Evolutionary conservation across 164 flowering plant species (phyloP).

Genomic region (Paratinospora sagittata): DNA sequence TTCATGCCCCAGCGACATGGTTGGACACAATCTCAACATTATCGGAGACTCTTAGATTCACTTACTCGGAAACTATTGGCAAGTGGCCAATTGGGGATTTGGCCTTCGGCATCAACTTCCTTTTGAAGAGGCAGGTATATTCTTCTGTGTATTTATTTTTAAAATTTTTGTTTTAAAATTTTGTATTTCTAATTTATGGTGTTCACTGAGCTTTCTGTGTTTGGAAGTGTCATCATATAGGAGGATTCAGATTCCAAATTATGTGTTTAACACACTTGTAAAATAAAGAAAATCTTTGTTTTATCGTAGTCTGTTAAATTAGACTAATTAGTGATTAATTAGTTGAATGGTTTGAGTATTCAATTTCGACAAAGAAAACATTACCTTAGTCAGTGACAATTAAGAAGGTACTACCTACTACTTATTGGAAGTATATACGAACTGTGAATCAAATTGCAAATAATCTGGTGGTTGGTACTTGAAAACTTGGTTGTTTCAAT

Average conservation of each 20-base stretch:
- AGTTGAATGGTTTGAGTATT: background rate
- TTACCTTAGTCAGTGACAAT: background rate
- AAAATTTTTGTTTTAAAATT: background rate
- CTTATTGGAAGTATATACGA: no score
- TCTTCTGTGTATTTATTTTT: background rate
- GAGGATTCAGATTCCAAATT: no score
- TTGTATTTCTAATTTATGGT: no score
- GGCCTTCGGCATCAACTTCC: constrained; percentile 93
- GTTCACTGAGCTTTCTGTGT: background rate
- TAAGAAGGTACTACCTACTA: background rate
- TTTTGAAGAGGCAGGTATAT: constrained; percentile 86
- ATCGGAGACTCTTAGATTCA: constrained; percentile 89
- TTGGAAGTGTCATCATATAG: no score
- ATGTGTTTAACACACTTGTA: no score
- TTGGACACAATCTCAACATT: constrained; percentile 88
- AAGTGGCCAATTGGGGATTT: constrained; percentile 98
- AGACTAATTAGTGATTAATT: background rate
- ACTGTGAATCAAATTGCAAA: no score
- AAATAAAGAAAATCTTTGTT: no score
- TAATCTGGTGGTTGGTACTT: no score
- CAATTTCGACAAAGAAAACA: background rate
- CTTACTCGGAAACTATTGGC: constrained; percentile 94
- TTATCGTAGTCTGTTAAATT: no score
- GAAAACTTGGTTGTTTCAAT: no score
- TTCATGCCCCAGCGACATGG: constrained; percentile 95